Conservation (phyloP, 768 basidiomycete species). For the Boletus barrowsii region DNA sequence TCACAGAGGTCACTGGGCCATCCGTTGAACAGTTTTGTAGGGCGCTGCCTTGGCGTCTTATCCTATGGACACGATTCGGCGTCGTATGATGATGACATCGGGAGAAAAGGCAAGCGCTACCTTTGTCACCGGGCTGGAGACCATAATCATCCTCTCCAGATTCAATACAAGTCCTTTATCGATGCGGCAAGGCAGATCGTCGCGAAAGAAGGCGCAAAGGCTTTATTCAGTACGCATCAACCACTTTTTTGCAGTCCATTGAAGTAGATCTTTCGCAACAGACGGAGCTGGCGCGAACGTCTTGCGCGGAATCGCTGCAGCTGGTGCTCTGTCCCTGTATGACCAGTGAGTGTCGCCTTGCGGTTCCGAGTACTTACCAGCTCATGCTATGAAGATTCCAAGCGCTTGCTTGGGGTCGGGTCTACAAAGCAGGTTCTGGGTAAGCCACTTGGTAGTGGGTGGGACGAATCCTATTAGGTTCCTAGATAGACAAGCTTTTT, state of each 20-base stretch:
- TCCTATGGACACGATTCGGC: conserved; percentile 43
- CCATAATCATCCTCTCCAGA: conserved; percentile 13
- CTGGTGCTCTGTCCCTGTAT: conserved; percentile 59
- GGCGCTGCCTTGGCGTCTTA: conserved; percentile 39
- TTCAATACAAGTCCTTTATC: conserved; percentile 39
- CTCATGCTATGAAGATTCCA: conserved; percentile 37
- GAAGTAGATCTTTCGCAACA: conserved; percentile 26
- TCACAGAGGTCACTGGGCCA: not conserved
- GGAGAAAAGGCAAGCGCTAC: conserved; percentile 29
- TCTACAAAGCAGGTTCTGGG: conserved; percentile 46
- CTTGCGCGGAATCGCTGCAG: conserved; percentile 50
- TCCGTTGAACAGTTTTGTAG: conserved; percentile 16
- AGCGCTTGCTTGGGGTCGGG: conserved; percentile 52
- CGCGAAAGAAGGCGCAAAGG: conserved; percentile 38
- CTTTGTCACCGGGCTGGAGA: not conserved
- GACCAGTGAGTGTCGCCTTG: conserved; percentile 41
- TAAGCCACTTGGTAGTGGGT: not conserved
- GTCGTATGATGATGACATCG: conserved; percentile 49
- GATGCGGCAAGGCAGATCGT: conserved; percentile 40
- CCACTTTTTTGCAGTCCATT: not conserved
- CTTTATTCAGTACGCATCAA: conserved; percentile 35
- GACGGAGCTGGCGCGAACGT: conserved; percentile 59
- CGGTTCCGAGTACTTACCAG: not conserved
- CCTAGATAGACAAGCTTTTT: not conserved
- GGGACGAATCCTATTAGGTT: not conserved